Base-by-base conservation (phyloP, 257 asterid species). In the Solanum tarapatanum region DNA sequence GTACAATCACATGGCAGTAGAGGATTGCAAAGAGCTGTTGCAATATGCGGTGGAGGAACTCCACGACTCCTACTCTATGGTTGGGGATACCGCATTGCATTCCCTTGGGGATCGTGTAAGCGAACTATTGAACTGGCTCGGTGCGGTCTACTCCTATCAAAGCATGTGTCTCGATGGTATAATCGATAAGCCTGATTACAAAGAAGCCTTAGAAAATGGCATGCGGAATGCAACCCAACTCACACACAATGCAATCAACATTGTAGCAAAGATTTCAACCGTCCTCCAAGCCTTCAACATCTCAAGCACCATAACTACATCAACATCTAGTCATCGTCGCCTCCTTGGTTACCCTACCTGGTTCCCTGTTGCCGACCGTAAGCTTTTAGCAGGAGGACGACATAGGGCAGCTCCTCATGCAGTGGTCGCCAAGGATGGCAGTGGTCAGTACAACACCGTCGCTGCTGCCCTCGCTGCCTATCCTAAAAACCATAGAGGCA, bases 341-440 rank as follows among this genome's bases (percentile, higher is more conserved):
- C 88, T 88, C 26, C 88, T 91, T 51, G 89, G 82, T 5, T 92
- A 74, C 32, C 98, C 98, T 4, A 39, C 88, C 5, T 96, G 98
- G 99, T 83, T 95, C 16, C 88, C 87, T 0, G 89, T 80, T 2
- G 94, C 91, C 0, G 96, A 94, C 37, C 90, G 98, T 26, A 92
- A 77, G 94, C 92, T 96, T 5, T 74, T 95, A 82, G 92, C 76
- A 11, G 80, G 84, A 74, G 51, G 51, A 74, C 51, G 82, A 76
- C 83, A 32, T 2, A 72, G 80, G 2, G 23, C 84, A 11, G 51
- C 12, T 45, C 96, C 98, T 0, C 74, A 94, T 37, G 95, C 84
- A 1, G 93, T 92, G 83, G 98, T 96, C 13, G 92, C 98, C 72
- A 90, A 94, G 89, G 94, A 94, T 62, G 97, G 97, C 2, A 93